A percentile compares a stretch with the other conserved stretches of the same genome.
Evolutionary conservation across 441 rosid genomes (phyloP).

Genomic region (Omphalea diandra): DNA sequence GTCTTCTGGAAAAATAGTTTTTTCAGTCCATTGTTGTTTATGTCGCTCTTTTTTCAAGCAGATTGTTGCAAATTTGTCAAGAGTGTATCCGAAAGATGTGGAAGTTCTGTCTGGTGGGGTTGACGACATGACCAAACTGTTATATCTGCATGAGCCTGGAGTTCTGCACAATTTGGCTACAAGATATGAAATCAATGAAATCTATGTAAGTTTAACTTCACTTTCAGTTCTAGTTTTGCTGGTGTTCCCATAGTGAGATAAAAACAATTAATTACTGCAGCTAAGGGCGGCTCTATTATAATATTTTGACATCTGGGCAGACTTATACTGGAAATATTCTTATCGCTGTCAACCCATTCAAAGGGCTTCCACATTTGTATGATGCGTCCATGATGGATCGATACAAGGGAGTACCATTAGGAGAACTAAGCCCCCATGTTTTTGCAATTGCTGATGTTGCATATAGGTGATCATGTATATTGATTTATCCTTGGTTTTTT

Average conservation of each 20-base stretch:
- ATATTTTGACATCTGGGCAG: constrained; percentile 63
- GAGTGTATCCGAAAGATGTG: constrained; percentile 55
- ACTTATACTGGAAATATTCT: constrained; percentile 89
- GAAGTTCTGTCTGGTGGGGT: constrained; percentile 73
- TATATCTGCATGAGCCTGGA: constrained; percentile 84
- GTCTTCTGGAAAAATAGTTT: not conserved
- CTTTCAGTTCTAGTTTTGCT: constrained; percentile 25
- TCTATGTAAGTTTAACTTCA: constrained; percentile 63
- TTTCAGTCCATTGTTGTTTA: not conserved
- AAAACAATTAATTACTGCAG: constrained; percentile 31
- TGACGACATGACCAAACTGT: constrained; percentile 88
- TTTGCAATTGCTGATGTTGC: constrained; percentile 85
- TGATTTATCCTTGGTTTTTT: constrained; percentile 5
- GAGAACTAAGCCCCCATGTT: constrained; percentile 71
- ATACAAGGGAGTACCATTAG: constrained; percentile 58
- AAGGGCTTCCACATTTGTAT: constrained; percentile 58
- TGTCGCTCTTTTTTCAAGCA: constrained; percentile 26
- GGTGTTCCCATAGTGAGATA: constrained; percentile 27
- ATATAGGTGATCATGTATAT: constrained; percentile 49
- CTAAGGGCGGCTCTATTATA: constrained; percentile 37
- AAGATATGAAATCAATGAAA: constrained; percentile 60
- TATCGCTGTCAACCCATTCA: constrained; percentile 92
- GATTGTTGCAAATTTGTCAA: constrained; percentile 57
- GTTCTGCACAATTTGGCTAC: constrained; percentile 69
- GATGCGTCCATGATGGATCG: constrained; percentile 54